Evolutionary conservation across 179 eudicot genomes (phyloP).

Genomic region (Amaranthus tricolor): DNA sequence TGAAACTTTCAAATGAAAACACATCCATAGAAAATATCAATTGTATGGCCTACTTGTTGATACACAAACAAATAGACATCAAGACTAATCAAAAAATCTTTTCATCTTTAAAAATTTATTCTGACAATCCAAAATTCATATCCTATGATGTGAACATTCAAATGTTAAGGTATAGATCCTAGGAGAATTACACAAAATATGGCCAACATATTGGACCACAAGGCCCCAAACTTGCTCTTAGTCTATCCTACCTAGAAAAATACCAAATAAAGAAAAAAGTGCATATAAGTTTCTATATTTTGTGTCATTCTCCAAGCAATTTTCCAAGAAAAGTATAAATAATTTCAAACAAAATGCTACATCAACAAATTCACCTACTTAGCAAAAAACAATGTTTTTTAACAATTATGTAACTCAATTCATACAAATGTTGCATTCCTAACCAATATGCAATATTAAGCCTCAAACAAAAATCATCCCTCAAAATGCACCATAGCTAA

Average conservation of each 20-base stretch:
- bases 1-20: neutral
- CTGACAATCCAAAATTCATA: neutral
- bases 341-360: neutral
- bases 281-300: neutral
- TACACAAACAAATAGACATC: neutral
- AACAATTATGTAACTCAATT: neutral
- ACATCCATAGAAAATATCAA: neutral
- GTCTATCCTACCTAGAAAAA: neutral
- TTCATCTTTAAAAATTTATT: neutral
- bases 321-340: neutral
- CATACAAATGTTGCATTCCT: neutral
- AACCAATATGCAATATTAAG: neutral
- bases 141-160: neutral
- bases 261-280: neutral
- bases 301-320: neutral
- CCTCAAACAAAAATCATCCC: neutral
- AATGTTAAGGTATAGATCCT: neutral
- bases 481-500: slow-evolving; percentile 1
- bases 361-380: neutral
- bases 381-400: too few relatives aligned
- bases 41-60: neutral
- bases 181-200: neutral
- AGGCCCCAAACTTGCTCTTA: neutral
- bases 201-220: neutral
- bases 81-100: neutral